phyloP scores from a whole-genome alignment of 169 alveolate genomes.

The Plasmodium gaboni region DNA sequence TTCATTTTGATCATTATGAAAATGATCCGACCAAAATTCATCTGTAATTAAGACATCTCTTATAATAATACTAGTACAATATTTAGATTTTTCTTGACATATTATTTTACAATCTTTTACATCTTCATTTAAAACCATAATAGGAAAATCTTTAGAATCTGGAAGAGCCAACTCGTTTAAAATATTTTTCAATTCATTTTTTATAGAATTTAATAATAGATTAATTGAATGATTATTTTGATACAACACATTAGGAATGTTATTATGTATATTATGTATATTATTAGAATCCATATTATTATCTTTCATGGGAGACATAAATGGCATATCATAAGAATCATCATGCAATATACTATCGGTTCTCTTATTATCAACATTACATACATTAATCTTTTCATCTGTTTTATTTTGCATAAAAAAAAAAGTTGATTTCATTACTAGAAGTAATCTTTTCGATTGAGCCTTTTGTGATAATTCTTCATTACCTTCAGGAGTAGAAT shows the following conservation, averaged over 20 bases:
- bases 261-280: background rate
- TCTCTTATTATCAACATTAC: background rate
- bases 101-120: constrained; percentile 56
- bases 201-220: constrained; percentile 35
- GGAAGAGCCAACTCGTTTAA: constrained; percentile 63
- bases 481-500: constrained; percentile 68
- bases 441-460: constrained; percentile 35
- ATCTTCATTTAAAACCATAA: constrained; percentile 67
- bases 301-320: background rate
- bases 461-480: constrained; percentile 52
- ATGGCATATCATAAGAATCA: background rate
- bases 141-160: constrained; percentile 64
- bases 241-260: constrained; percentile 3
- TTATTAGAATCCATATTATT: background rate
- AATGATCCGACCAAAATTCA: constrained; percentile 50
- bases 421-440: constrained; percentile 62
- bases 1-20: background rate
- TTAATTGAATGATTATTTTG: constrained; percentile 29
- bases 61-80: constrained; percentile 34
- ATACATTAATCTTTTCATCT: background rate
- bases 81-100: constrained; percentile 38
- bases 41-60: constrained; percentile 66
- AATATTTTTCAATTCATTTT: constrained; percentile 40
- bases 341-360: background rate
- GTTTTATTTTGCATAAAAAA: background rate